Base-by-base conservation (phyloP, 2,329 filamentous ascomycete genomes). In the Teratosphaeria pseudoeucalypti region DNA sequence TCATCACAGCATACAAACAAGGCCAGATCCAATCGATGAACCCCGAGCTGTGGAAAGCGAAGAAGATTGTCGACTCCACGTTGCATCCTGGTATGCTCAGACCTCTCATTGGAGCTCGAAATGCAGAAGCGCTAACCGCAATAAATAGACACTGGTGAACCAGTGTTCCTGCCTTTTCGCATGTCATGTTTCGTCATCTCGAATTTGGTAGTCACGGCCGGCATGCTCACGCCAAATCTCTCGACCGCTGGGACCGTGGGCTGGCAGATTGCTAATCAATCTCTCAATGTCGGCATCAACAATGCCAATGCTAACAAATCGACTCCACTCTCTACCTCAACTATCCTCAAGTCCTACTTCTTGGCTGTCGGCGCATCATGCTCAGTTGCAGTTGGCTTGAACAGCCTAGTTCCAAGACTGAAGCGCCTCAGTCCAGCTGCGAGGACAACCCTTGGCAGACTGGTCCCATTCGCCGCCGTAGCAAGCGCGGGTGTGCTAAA, bases 261-360 rank as follows among this genome's bases (percentile, higher is more conserved):
- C 65, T 99, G 94, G 94, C 94, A 99, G 77, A 85, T 96, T 60
- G 85, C 89, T 66, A 99, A 99, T 77, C 94, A 99, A 78, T 96
- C 92, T 12, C 86, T 99, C 68, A 99, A 99, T 74, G 94, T 99
- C 32, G 92, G 90, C 66, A 92, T 99, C 81, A 99, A 99, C 82
- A 91, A 85, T 73, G 89, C 92, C 71, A 99, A 99, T 74, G 90
- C 92, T 64, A 99, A 99, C 82, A 99, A 99, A 76, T 96, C 91
- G 47, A 92, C 90, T 2, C 90, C 92, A 1, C 82, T 97, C 63
- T 88, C 89, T 23, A 87, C 85, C 61, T 83, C 84, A 26, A 89
- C 90, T 66, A 86, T 99, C 63, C 83, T 87, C 63, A 86, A 96
- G 75, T 96, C 91, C 57, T 99, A 97, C 79, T 83, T 88, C 72